phyloP scores from a whole-genome alignment of 164 flowering plant genomes.

The Vitis cinerea region DNA sequence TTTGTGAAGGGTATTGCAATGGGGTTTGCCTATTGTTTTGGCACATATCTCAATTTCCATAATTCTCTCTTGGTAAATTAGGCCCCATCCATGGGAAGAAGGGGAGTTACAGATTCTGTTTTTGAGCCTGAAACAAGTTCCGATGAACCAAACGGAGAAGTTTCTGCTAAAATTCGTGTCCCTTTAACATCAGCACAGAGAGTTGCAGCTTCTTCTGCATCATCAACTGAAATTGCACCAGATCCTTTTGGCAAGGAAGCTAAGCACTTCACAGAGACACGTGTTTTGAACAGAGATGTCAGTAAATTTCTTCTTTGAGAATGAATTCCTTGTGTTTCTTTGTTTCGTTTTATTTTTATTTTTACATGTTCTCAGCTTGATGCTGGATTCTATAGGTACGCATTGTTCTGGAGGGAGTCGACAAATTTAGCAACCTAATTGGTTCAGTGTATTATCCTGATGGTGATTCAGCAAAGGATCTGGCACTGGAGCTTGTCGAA shows the following conservation, averaged over 20 bases:
- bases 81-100: conserved; percentile 86
- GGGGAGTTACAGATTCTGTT: conserved; percentile 41
- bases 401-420: conserved; percentile 90
- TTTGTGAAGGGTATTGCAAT: too few relatives aligned
- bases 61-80: conserved; percentile 14
- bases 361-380: conserved; percentile 17
- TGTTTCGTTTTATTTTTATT: background rate
- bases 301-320: conserved; percentile 16
- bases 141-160: conserved; percentile 67
- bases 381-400: conserved; percentile 63
- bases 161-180: conserved; percentile 48
- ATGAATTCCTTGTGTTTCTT: background rate
- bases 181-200: conserved; percentile 90
- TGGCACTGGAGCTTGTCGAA: conserved; percentile 89
- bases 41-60: too few relatives aligned
- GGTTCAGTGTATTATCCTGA: conserved; percentile 92
- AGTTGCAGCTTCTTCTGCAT: conserved; percentile 59
- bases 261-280: conserved; percentile 90
- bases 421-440: conserved; percentile 83
- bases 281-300: conserved; percentile 85
- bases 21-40: too few relatives aligned
- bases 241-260: conserved; percentile 91
- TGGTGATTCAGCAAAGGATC: conserved; percentile 84
- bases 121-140: conserved; percentile 42
- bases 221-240: conserved; percentile 54